A percentile compares a stretch with the other conserved stretches of the same genome.
These are phyloP conservation scores for Hypoxylon fuscum DNA, from an alignment of 495 filamentous ascomycete species.

Conservation along the genomic window DNA sequence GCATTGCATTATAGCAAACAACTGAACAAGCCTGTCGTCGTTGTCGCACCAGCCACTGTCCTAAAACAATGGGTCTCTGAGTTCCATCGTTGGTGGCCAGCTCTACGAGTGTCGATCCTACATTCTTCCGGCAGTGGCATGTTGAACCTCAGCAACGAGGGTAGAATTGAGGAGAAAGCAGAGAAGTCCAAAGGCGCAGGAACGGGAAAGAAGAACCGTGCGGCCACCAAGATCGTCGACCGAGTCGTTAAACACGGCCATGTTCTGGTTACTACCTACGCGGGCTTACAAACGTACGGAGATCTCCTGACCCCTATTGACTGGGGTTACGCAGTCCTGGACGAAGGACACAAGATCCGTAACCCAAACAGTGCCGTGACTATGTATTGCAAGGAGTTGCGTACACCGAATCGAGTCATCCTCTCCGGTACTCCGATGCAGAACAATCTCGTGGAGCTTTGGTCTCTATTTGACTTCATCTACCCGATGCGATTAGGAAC, in stretches of 20 bases:
- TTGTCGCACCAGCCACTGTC: conserved; percentile 92
- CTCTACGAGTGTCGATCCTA: conserved; percentile 90
- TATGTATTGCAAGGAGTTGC: conserved; percentile 89
- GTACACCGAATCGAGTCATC: conserved; percentile 88
- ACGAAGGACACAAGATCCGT: conserved; percentile 97
- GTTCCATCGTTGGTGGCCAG: conserved; percentile 98
- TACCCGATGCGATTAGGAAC: conserved; percentile 95
- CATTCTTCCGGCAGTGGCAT: conserved; percentile 96
- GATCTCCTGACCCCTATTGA: conserved; percentile 79
- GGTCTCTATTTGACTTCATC: conserved; percentile 97
- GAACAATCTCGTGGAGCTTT: conserved; percentile 95
- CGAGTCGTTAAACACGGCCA: conserved; percentile 87
- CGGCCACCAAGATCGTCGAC: conserved; percentile 80
- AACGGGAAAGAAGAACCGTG: conserved; percentile 57
- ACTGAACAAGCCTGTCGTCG: conserved; percentile 81
- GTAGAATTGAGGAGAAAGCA: conserved; percentile 73
- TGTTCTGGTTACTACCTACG: conserved; percentile 93
- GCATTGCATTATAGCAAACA: conserved; percentile 89
- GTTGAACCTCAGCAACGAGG: conserved; percentile 79
- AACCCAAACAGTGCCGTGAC: conserved; percentile 94
- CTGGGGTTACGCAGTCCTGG: conserved; percentile 93
- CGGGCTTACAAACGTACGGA: conserved; percentile 87
- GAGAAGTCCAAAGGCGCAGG: conserved; percentile 56
- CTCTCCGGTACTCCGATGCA: conserved; percentile 97
- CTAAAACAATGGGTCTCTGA: conserved; percentile 98